phyloP scores from a whole-genome alignment of 208 protist species.

The Leishmania aethiopica region DNA sequence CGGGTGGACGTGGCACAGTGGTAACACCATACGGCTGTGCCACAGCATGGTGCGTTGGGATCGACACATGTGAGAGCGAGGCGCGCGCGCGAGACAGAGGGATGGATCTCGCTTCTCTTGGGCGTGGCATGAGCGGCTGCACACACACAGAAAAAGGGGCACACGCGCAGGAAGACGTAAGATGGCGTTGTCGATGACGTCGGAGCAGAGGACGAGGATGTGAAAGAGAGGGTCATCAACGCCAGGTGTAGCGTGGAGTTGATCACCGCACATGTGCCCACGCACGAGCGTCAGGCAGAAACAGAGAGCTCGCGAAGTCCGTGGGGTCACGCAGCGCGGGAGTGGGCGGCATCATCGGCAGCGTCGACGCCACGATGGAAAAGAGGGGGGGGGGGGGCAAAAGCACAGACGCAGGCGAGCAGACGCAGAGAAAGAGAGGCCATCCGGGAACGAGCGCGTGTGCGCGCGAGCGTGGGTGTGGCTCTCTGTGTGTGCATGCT shows the following conservation, averaged over 20 bases:
- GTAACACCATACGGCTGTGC: background rate
- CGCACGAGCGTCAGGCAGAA: background rate
- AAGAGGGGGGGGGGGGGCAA: background rate
- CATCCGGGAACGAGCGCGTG: background rate
- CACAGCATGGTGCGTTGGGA: background rate
- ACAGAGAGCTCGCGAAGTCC: background rate
- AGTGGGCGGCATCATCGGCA: background rate
- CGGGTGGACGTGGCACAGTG: background rate
- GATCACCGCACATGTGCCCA: no score
- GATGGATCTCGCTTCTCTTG: background rate
- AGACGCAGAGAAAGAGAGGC: background rate
- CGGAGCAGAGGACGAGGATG: background rate
- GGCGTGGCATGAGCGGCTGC: background rate
- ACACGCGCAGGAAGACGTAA: no score
- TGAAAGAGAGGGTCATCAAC: no score
- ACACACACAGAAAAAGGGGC: background rate
- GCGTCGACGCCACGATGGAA: background rate
- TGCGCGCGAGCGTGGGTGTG: background rate
- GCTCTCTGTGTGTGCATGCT: background rate
- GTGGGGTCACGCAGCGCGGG: background rate
- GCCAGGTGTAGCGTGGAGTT: no score
- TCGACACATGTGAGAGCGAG: background rate
- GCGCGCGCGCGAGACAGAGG: background rate
- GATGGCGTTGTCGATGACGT: background rate
- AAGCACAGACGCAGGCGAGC: background rate